Evolutionary conservation across 495 filamentous ascomycete species (phyloP).

Genomic region (Bacidia gigantensis): DNA sequence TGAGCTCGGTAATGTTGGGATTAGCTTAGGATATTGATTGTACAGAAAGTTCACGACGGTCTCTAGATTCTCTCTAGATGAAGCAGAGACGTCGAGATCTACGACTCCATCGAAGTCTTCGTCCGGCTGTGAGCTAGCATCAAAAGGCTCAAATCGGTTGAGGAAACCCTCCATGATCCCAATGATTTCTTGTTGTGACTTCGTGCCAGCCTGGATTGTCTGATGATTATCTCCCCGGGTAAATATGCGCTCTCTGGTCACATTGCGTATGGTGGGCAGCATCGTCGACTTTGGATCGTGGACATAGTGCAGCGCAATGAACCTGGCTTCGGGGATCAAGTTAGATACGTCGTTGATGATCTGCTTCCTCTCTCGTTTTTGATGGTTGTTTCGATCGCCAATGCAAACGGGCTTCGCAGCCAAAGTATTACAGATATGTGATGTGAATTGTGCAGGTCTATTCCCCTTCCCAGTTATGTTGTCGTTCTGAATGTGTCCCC

Average conservation of each 20-base stretch:
- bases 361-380: conserved; percentile 73
- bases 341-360: conserved; percentile 63
- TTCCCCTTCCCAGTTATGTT: conserved; percentile 67
- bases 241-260: conserved; percentile 70
- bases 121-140: conserved; percentile 53
- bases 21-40: conserved; percentile 56
- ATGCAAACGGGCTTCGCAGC: conserved; percentile 55
- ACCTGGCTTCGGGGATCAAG: conserved; percentile 43
- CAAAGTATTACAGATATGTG: conserved; percentile 47
- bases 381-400: conserved; percentile 89
- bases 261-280: conserved; percentile 47
- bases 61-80: conserved; percentile 78
- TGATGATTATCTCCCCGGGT: conserved; percentile 91
- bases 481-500: conserved; percentile 95
- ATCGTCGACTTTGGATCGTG: conserved; percentile 52
- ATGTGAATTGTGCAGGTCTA: conserved; percentile 59
- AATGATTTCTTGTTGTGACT: conserved; percentile 51
- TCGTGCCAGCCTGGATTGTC: conserved; percentile 73
- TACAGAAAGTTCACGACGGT: conserved; percentile 57
- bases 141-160: conserved; percentile 62
- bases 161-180: conserved; percentile 96
- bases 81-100: conserved; percentile 60
- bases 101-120: conserved; percentile 68
- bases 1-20: conserved; percentile 53
- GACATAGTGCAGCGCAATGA: conserved; percentile 87